Conservation (phyloP, 768 basidiomycete species). For the Boletellus ananas region DNA sequence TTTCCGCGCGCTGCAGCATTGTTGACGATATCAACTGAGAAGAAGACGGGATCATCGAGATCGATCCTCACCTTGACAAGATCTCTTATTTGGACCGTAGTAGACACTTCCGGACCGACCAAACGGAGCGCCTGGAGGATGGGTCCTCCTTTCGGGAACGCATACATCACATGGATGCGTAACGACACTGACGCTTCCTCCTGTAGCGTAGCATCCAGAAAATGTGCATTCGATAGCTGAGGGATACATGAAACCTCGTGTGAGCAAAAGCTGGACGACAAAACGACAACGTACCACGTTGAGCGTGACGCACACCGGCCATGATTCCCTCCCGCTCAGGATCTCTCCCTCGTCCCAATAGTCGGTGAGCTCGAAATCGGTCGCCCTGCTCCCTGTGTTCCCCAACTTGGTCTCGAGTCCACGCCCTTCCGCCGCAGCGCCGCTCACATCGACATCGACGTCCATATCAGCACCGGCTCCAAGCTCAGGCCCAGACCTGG, state of each 20-base stretch:
- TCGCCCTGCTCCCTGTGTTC: slow-evolving; percentile 40
- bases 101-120: slow-evolving; percentile 59
- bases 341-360: slow-evolving; percentile 83
- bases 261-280: neutral
- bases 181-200: slow-evolving; percentile 70
- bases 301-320: slow-evolving; percentile 77
- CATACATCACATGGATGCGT: slow-evolving; percentile 59
- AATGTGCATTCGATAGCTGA: slow-evolving; percentile 57
- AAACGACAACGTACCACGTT: slow-evolving; percentile 55
- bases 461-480: slow-evolving; percentile 42
- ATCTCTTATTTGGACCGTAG: slow-evolving; percentile 42
- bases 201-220: slow-evolving; percentile 66
- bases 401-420: slow-evolving; percentile 54
- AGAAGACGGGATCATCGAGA: neutral
- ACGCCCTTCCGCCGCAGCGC: slow-evolving; percentile 31
- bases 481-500: slow-evolving; percentile 17
- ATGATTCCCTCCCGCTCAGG: slow-evolving; percentile 55
- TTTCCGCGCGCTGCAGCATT: slow-evolving; percentile 60
- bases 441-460: slow-evolving; percentile 37
- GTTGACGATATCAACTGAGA: slow-evolving; percentile 40
- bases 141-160: slow-evolving; percentile 45
- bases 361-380: slow-evolving; percentile 84
- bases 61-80: slow-evolving; percentile 49
- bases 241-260: neutral
- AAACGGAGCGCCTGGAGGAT: slow-evolving; percentile 61